A percentile compares a stretch with the other conserved stretches of the same genome.
Evolutionary conservation across 2,329 filamentous ascomycete species (phyloP).

Genomic region (Calonectria pteridis): DNA sequence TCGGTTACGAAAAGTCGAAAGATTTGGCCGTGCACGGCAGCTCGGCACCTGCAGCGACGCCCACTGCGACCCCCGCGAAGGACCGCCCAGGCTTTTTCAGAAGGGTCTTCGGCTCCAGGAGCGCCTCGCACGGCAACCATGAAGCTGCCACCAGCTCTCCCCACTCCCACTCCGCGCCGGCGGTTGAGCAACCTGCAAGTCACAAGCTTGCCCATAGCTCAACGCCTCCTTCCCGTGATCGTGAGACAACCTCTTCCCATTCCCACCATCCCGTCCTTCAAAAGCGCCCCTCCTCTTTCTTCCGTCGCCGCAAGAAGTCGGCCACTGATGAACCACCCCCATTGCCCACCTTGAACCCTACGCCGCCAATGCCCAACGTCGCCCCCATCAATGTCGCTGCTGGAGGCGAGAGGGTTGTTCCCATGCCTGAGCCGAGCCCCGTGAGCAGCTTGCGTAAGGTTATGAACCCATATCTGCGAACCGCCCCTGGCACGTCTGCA

Average conservation of each 20-base stretch:
- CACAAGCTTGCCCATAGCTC: constrained; percentile 61
- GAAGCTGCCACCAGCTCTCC: constrained; percentile 38
- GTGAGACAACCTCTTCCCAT: constrained; percentile 58
- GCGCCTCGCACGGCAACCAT: constrained; percentile 48
- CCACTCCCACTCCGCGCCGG: constrained; percentile 39
- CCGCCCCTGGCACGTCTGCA: constrained; percentile 42
- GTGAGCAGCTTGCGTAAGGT: constrained; percentile 86
- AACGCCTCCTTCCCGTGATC: constrained; percentile 64
- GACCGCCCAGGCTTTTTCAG: constrained; percentile 91
- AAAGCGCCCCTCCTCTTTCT: constrained; percentile 96
- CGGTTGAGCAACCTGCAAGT: constrained; percentile 45
- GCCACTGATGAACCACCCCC: constrained; percentile 78
- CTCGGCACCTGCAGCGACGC: constrained; percentile 63
- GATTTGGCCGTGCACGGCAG: constrained; percentile 60
- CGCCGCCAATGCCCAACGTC: constrained; percentile 54
- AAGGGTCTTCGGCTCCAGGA: constrained; percentile 85
- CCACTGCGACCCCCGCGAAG: constrained; percentile 63
- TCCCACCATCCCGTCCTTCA: constrained; percentile 71
- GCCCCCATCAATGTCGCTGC: constrained; percentile 50
- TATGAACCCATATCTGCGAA: constrained; percentile 84
- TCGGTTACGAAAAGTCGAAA: constrained; percentile 71
- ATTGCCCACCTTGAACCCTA: constrained; percentile 61
- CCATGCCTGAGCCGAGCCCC: constrained; percentile 67
- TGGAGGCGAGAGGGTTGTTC: constrained; percentile 46
- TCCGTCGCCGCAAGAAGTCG: constrained; percentile 93